Conservation (phyloP, 2,329 filamentous ascomycete species). For the Zelopaecilomyces penicillatus region DNA sequence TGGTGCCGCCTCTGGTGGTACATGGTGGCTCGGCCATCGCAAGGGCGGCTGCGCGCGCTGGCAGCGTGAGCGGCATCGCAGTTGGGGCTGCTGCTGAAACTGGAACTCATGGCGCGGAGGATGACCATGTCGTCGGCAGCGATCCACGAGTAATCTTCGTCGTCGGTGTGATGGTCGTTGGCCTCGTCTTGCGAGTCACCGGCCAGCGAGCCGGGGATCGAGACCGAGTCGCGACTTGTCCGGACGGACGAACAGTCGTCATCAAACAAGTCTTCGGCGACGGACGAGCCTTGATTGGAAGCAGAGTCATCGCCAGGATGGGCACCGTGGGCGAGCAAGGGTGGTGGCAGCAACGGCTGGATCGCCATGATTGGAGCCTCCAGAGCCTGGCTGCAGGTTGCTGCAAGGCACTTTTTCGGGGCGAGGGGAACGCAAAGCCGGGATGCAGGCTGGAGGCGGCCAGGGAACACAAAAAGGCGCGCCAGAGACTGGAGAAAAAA, state of each 20-base stretch:
- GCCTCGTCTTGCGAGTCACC: conserved; percentile 4
- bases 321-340: conserved; percentile 7
- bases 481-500: no score
- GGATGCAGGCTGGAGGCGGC: conserved; percentile 1
- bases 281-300: conserved; percentile 13
- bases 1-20: background rate
- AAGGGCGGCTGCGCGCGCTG: no score
- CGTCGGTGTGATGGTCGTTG: background rate
- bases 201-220: conserved; percentile 9
- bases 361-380: conserved; percentile 18
- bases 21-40: background rate
- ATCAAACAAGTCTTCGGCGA: conserved; percentile 12
- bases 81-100: conserved; percentile 1
- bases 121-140: conserved; percentile 15
- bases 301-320: conserved; percentile 11
- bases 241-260: conserved; percentile 8
- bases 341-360: conserved; percentile 13
- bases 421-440: conserved; percentile 12
- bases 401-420: conserved; percentile 10
- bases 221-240: conserved; percentile 7
- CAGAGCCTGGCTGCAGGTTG: conserved; percentile 13
- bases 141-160: conserved; percentile 15
- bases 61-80: background rate
- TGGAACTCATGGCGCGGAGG: conserved; percentile 12
- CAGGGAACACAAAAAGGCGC: conserved; percentile 4